Base-by-base conservation (phyloP, 345 rosid species). In the Pistacia integerrima region DNA sequence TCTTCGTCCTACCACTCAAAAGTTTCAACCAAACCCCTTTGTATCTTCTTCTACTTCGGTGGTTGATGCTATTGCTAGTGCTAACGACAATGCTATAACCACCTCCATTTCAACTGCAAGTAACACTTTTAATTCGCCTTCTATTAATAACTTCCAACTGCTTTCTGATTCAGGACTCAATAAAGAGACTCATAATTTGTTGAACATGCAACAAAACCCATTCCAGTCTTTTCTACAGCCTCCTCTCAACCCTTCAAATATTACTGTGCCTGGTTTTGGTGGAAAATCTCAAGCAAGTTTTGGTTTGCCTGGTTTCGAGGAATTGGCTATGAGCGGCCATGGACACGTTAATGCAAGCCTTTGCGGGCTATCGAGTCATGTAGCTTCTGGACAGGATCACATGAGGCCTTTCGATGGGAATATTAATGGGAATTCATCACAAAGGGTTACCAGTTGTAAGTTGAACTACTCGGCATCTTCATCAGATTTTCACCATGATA, bases 401-500 rank as follows among this genome's bases (percentile, higher is more conserved):
- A 56, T 25, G 65, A 82, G 86, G 77, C 44, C 81, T 57, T 69
- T 78, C 30, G 82, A 81, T 57, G 84, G 82, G 56, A 77, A 72
- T 33, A 77, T 69, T 55, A 5, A 67, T 20, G 70, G 78, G 9
- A 59, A 35, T 48, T 52, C 74, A 13, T 71, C 83, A 4, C 84
- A 70, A 65, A 81, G 87, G 62, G 77, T 38, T 55, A 69, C 38
- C 10, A 76, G 76, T 72, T 86, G 84, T 75, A 88, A 87, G 79
- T 72, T 80, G 75, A 90, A 86, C 52, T 83, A 72, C 72, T 75
- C 89, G 0, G 77, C 84, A 59, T 18, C 89, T 8, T 74, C 88
- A 38, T 86, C 93, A 16, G 91, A 87, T 76, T 87, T 87, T 76
- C 90, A 83, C 72, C 83, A 78, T 73, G 91, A 85, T 6, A 85